Conservation (phyloP, 257 asterid species). For the Misopates orontium region DNA sequence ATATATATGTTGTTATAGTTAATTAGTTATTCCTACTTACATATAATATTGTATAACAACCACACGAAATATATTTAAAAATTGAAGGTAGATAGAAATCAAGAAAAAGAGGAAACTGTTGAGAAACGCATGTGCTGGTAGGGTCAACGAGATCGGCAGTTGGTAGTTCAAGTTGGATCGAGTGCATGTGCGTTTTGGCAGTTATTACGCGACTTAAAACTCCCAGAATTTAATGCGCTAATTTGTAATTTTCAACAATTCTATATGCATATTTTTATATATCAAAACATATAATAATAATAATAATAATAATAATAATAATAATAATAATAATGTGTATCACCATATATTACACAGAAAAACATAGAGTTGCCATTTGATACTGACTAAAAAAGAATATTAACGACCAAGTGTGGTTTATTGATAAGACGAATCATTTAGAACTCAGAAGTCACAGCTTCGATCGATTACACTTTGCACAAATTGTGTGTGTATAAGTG, state of each 20-base stretch:
- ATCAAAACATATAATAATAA: not conserved
- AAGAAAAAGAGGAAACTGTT: constrained; percentile 29
- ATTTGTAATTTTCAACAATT: constrained; percentile 46
- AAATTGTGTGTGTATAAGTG: too few species aligned
- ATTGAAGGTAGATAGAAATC: not conserved
- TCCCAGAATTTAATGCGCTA: constrained; percentile 21
- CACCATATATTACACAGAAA: too few species aligned
- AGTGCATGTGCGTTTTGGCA: constrained; percentile 52
- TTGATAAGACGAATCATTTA: too few species aligned
- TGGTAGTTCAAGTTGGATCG: constrained; percentile 51
- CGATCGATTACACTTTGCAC: too few species aligned
- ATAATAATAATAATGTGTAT: too few species aligned
- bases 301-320: too few species aligned
- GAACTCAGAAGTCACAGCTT: too few species aligned
- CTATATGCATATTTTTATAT: constrained; percentile 9
- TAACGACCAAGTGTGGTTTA: too few species aligned
- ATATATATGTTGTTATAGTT: too few species aligned
- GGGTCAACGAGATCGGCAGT: constrained; percentile 47
- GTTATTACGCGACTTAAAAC: constrained; percentile 26
- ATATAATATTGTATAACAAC: not conserved
- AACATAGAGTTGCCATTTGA: too few species aligned
- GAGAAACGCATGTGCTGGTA: constrained; percentile 59
- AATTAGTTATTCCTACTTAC: too few species aligned
- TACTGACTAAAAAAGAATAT: too few species aligned
- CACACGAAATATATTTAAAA: not conserved